A percentile compares a stretch with the other conserved stretches of the same genome.
Evolutionary conservation across 2,329 filamentous ascomycete genomes (phyloP).

Genomic region (Trichoderma sp.): DNA sequence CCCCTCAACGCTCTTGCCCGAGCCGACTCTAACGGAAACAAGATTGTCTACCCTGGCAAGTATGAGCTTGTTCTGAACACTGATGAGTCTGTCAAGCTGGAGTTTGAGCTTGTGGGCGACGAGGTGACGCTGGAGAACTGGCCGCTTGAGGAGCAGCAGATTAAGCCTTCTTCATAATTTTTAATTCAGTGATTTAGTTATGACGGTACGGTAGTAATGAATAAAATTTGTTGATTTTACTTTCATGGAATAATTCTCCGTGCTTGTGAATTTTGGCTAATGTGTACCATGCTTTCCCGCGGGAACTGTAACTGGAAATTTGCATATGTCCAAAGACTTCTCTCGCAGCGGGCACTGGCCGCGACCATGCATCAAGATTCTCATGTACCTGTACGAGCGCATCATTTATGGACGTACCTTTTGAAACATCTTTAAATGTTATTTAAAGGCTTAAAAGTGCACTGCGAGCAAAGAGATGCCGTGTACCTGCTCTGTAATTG

Average conservation of each 20-base stretch:
- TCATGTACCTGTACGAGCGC: background rate
- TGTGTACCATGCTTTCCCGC: background rate
- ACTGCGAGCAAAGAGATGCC: background rate
- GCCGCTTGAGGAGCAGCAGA: conserved; percentile 13
- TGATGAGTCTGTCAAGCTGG: conserved; percentile 45
- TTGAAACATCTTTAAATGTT: background rate
- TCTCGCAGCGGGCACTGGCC: background rate
- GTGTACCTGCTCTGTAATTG: background rate
- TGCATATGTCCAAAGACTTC: background rate
- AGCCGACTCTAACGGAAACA: conserved; percentile 54
- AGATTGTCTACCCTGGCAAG: conserved; percentile 56
- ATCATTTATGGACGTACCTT: background rate
- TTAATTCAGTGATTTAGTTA: background rate
- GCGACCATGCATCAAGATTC: background rate
- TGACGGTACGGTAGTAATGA: conserved; percentile 6
- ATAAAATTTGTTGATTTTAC: background rate
- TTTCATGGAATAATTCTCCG: background rate
- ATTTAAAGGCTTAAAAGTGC: background rate
- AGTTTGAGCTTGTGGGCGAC: conserved; percentile 52
- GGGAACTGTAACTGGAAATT: background rate
- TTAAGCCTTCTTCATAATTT: conserved; percentile 8
- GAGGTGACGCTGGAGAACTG: conserved; percentile 21
- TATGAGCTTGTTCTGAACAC: conserved; percentile 54
- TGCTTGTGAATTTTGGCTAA: background rate
- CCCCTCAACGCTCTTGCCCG: conserved; percentile 56